Base-by-base conservation (phyloP, 345 rosid species). In the Populus deltoides region DNA sequence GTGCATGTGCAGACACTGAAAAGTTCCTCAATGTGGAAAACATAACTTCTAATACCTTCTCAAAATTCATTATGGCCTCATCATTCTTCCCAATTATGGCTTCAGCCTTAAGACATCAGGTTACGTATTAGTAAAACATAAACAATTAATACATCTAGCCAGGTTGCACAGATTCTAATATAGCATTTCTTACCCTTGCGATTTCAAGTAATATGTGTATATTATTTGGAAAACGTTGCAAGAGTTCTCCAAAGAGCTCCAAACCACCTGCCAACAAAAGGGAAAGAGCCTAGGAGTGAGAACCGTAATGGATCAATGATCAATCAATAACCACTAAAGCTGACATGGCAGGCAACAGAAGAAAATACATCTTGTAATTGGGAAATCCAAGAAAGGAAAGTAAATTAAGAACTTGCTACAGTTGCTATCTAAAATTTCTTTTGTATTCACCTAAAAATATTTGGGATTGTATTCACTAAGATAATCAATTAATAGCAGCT, bases 71-170 rank as follows among this genome's bases (percentile, higher is more conserved):
- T 79, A 92, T 84, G 66, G 99, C 99, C 72, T 92, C 98, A 38
- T 96, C 97, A 49, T 84, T 93, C 89, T 96, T 96, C 71, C 98
- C 99, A 78, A 84, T 86, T 82, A 96, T 96, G 85, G 99, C 98
- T 84, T 93, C 97, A 77, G 92, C 90, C 99, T 96, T 77, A 59
- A 84, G 75, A 86, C 15, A 83, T 71, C 53, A 70, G 17, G 71
- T 51, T 65, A 80, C 70, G 61, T 22, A 68, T 72, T 36, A 83
- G 75, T 82, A 77, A 78, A 77, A 70, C 61, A 81, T 68, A 66
- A 6, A 72, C 45, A 35, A 3, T 12, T 25, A 4, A 33, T 36
- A 63, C 27, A 45, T 51, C 41, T 49, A 43, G 53, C 66, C 24
- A 67, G 68, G 41, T 66, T 43, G 70, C 49, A 74, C 77, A 35